Evolutionary conservation across 176 grass and related monocot species (phyloP), one percentile per base, ranked within the genome.

Genomic region (Eragrostis curvula): DNA sequence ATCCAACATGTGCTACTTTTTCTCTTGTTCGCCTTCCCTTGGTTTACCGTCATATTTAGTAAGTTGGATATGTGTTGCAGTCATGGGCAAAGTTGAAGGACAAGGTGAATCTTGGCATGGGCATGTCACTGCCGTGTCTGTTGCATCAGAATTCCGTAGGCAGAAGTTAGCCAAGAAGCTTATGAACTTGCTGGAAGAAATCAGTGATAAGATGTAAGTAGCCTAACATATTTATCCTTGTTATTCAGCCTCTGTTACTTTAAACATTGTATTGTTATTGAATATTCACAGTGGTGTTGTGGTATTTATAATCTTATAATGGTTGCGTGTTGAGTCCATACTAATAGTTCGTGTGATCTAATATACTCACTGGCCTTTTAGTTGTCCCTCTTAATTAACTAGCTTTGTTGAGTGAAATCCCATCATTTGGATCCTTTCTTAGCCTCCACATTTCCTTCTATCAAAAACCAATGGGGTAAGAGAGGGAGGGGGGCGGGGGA

Each of bases 81-180:
- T 98, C 47, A 98, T 98, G 96, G 96, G 96, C 29, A 98, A 98
- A 86, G 96, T 98, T 64, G 96, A 98, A 93, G 96, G 96, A 25
- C 93, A 98, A 93, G 96, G 96, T 73, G 96, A 98, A 84, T 95
- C 89, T 46, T 98, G 96, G 96, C 96, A 98, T 82, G 96, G 96
- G 23, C 96, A 98, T 39, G 96, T 98, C 53, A 98, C 96, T 20
- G 96, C 96, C 39, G 90, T 98, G 11, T 95, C 96, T 66, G 93
- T 98, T 86, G 90, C 96, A 74, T 77, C 93, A 1, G 90, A 98
- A 64, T 98, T 88, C 39, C 88, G 96, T 3, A 89, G 93, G 9
- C 96, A 98, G 73, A 93, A 98, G 61, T 74, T 98, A 82, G 96
- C 93, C 23, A 98, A 95, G 85, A 98, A 93, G 66, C 93, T 98